phyloP scores from a whole-genome alignment of 2,329 filamentous ascomycete genomes.

The Kalmusia sp. region DNA sequence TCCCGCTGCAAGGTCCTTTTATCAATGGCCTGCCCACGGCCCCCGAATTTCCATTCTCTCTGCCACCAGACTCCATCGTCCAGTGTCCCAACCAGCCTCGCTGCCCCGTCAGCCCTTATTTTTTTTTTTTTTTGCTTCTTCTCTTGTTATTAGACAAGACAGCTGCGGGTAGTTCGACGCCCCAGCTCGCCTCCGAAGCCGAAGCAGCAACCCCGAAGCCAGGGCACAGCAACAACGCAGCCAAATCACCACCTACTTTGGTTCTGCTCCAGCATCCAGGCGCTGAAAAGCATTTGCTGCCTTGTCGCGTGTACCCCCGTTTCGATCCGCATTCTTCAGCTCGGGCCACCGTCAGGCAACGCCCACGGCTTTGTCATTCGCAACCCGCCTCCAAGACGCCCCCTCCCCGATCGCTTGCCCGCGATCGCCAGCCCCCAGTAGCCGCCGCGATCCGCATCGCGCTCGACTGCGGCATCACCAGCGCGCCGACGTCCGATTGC shows the following conservation, averaged over 20 bases:
- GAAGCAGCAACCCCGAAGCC: background rate
- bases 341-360: background rate
- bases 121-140: too few species aligned
- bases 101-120: background rate
- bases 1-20: background rate
- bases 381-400: background rate
- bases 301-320: too few species aligned
- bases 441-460: background rate
- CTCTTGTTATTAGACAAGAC: slow-evolving; percentile 8
- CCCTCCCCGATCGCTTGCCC: background rate
- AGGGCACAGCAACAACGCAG: too few species aligned
- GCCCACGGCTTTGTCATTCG: background rate
- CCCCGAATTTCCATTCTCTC: background rate
- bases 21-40: slow-evolving; percentile 1
- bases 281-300: too few species aligned
- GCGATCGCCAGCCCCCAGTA: slow-evolving; percentile 4
- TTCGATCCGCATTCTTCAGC: slow-evolving; percentile 4
- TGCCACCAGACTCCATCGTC: background rate
- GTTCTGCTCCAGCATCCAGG: too few species aligned
- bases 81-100: background rate
- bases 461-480: background rate
- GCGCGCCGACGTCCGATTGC: background rate
- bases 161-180: slow-evolving; percentile 1
- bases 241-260: too few species aligned
- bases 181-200: background rate